These are phyloP conservation scores for Suillus plorans DNA, from an alignment of 768 basidiomycete species.

Conservation along the genomic window DNA sequence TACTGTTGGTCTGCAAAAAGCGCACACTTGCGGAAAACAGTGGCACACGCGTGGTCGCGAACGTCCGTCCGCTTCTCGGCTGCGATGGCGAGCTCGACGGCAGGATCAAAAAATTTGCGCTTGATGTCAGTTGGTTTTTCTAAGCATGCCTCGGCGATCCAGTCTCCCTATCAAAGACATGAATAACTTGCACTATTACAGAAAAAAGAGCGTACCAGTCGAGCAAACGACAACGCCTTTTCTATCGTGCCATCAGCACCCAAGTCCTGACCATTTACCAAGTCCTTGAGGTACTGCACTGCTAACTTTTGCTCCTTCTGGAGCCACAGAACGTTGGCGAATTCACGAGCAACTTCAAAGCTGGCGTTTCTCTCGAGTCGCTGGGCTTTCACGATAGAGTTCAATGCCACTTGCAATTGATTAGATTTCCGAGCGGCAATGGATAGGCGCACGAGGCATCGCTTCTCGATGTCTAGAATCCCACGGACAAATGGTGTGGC, in stretches of 20 bases:
- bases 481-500: slow-evolving; percentile 48
- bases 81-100: slow-evolving; percentile 38
- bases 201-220: slow-evolving; percentile 50
- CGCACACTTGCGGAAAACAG: slow-evolving; percentile 80
- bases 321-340: slow-evolving; percentile 87
- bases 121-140: slow-evolving; percentile 76
- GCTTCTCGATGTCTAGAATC: slow-evolving; percentile 62
- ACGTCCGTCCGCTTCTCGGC: slow-evolving; percentile 22
- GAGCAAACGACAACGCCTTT: slow-evolving; percentile 53
- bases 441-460: slow-evolving; percentile 70
- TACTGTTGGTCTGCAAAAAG: slow-evolving; percentile 90
- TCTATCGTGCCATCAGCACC: slow-evolving; percentile 15
- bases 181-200: not conserved
- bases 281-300: slow-evolving; percentile 62
- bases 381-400: slow-evolving; percentile 78
- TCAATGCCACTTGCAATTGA: slow-evolving; percentile 80
- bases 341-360: slow-evolving; percentile 71
- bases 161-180: slow-evolving; percentile 64
- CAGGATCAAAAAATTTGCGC: slow-evolving; percentile 66
- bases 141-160: slow-evolving; percentile 86
- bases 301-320: slow-evolving; percentile 85
- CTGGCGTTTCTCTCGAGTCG: slow-evolving; percentile 48
- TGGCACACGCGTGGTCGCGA: slow-evolving; percentile 40
- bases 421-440: slow-evolving; percentile 65
- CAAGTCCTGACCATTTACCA: slow-evolving; percentile 21